These are phyloP conservation scores for Botrytis fabae DNA, from an alignment of 2,329 filamentous ascomycete genomes.

Conservation along the genomic window DNA sequence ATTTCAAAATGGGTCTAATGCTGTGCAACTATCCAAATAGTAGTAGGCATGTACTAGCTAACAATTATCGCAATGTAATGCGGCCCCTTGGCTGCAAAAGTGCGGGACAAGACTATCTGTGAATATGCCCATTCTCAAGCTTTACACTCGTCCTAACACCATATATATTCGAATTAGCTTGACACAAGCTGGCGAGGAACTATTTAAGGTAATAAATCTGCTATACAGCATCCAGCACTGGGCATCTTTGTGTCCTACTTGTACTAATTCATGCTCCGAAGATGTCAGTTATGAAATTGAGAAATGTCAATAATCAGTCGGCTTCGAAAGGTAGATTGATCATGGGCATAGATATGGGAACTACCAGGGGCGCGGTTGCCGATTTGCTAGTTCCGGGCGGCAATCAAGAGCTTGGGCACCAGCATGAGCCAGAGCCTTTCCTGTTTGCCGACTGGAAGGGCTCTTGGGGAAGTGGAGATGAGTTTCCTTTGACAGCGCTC, in stretches of 20 bases:
- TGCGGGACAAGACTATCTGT: background rate
- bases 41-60: background rate
- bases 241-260: background rate
- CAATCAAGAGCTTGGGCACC: background rate
- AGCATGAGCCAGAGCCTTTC: background rate
- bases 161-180: background rate
- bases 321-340: conserved; percentile 4
- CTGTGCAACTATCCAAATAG: background rate
- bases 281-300: background rate
- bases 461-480: background rate
- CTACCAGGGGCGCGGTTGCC: conserved; percentile 5
- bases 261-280: background rate
- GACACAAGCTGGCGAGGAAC: background rate
- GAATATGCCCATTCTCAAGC: background rate
- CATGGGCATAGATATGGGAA: conserved; percentile 11
- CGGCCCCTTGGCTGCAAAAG: background rate
- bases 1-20: background rate
- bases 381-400: background rate
- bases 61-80: background rate
- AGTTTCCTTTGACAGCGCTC: background rate
- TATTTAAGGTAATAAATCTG: background rate
- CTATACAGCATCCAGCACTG: background rate
- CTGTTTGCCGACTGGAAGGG: background rate
- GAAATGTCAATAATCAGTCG: background rate
- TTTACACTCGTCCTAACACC: background rate